Evolutionary conservation across 2,329 filamentous ascomycete species (phyloP).

Genomic region (Alternaria alternata): DNA sequence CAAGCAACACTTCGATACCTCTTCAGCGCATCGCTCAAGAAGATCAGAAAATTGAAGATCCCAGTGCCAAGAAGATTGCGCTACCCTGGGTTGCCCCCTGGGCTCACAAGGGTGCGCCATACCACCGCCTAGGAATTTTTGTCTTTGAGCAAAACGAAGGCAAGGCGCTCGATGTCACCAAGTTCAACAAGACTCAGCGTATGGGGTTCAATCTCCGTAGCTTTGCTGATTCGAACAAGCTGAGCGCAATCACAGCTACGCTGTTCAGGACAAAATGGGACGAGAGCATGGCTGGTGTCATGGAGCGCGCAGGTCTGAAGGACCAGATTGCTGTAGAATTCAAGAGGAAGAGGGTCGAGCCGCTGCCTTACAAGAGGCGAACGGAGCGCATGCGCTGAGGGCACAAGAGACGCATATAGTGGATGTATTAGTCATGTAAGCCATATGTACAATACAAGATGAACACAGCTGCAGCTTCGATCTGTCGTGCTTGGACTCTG

Average conservation of each 20-base stretch:
- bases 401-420: slow-evolving; percentile 4
- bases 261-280: slow-evolving; percentile 93
- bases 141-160: slow-evolving; percentile 80
- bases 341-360: slow-evolving; percentile 78
- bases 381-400: slow-evolving; percentile 56
- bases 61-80: slow-evolving; percentile 66
- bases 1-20: slow-evolving; percentile 53
- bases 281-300: slow-evolving; percentile 83
- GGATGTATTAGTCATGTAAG: slow-evolving; percentile 17
- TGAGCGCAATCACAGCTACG: slow-evolving; percentile 80
- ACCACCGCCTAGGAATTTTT: slow-evolving; percentile 87
- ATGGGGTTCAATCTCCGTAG: slow-evolving; percentile 78
- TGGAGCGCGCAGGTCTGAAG: slow-evolving; percentile 77
- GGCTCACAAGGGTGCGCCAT: slow-evolving; percentile 87
- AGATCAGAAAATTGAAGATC: slow-evolving; percentile 56
- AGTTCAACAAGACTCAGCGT: slow-evolving; percentile 78
- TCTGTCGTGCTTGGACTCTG: background rate
- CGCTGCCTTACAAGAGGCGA: slow-evolving; percentile 70
- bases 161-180: slow-evolving; percentile 48
- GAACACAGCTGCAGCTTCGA: background rate
- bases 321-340: slow-evolving; percentile 82
- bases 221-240: slow-evolving; percentile 73
- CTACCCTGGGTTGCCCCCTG: slow-evolving; percentile 85
- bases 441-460: slow-evolving; percentile 14
- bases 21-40: slow-evolving; percentile 44